Evolutionary conservation across 768 basidiomycete genomes (phyloP).

Genomic region (Cystofilobasidium bisporidii): DNA sequence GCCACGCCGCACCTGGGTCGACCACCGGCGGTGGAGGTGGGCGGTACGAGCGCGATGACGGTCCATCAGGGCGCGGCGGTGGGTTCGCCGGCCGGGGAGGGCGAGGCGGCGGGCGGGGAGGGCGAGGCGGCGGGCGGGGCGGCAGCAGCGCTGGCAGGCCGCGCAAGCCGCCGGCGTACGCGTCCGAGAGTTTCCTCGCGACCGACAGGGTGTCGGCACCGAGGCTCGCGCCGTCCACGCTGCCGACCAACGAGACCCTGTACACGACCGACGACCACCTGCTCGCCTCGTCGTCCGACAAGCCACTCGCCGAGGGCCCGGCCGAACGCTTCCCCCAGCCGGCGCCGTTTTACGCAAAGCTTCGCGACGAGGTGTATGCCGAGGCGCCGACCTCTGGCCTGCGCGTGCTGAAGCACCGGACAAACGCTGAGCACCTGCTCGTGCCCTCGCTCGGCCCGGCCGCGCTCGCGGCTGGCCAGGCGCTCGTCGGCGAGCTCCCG

Average conservation of each 20-base stretch:
- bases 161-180: neutral
- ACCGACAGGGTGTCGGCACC: neutral
- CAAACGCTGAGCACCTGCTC: neutral
- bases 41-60: neutral
- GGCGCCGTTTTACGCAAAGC: neutral
- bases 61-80: neutral
- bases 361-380: neutral
- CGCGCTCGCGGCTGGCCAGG: neutral
- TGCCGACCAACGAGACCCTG: neutral
- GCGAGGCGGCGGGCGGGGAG: neutral
- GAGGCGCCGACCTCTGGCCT: neutral
- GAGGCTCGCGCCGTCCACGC: neutral
- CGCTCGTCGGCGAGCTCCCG: neutral
- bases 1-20: neutral
- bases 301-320: neutral
- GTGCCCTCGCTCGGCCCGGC: neutral
- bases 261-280: neutral
- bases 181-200: neutral
- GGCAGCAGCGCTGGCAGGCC: neutral
- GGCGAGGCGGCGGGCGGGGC: neutral
- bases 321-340: neutral
- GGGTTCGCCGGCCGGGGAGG: neutral
- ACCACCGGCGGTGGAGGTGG: too few relatives aligned
- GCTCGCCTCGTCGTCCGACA: neutral
- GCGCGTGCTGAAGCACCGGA: conserved; percentile 7